Base-by-base conservation (phyloP, 345 rosid species). In the Gossypium herbaceum region DNA sequence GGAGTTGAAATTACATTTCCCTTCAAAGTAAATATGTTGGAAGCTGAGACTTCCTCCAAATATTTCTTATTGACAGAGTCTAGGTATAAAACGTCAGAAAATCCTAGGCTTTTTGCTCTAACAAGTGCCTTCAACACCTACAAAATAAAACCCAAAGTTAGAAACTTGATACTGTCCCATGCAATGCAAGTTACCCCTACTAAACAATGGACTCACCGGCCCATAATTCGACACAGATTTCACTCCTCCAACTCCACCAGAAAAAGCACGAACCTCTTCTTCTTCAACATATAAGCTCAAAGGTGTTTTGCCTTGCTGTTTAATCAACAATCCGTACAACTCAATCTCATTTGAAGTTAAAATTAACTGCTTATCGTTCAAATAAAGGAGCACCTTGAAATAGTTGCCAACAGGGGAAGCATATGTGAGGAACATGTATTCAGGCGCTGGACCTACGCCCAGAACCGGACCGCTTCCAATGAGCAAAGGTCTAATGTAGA, bases 381-480 rank as follows among this genome's bases (percentile, higher is more conserved):
- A 62, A 62, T 48, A 9, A 8, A 24, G 13, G 19, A n/a, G n/a
- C 39, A 85, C 97, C 92, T 94, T 92, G 81, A 91, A 92, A 60
- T 92, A 94, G 84, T 86, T 91, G 16, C 84, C 77, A 44, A 94
- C 98, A 45, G 97, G 93, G 20, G 97, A 92, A 47, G 93, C 89
- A 73, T 76, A 92, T 1, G 85, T 73, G 43, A 92, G 86, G 79
- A 94, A 94, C n/a, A 88, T 86, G 82, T 24, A 68, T 50, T 68
- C 72, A 0, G 58, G 57, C 1, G 57, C 72, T 2, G 72, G 72
- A 24, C 57, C 57, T 10, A 68, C 3, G 17, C 72, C 58, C 6
- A 68, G 54, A 15, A 48, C 19, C 2, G 57, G 72, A 45, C 97
- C 98, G 34, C 81, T 89, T 75, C 98, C 98, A 1, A 90, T 56